Conservation (phyloP, 495 filamentous ascomycete species). For the Parachaetomium inaequale region DNA sequence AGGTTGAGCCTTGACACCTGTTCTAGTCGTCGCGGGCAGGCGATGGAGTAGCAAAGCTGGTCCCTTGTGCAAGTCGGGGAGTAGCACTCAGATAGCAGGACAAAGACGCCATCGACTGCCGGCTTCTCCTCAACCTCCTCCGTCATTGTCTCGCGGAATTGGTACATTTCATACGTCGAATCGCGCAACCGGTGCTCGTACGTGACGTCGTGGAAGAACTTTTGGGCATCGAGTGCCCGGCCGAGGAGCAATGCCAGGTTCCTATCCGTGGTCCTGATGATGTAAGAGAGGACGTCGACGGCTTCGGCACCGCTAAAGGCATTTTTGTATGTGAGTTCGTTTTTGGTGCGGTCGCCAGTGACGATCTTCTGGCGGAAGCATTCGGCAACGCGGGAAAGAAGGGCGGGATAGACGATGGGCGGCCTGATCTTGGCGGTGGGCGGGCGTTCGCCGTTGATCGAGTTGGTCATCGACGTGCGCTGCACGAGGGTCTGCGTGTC, state of each 20-base stretch:
- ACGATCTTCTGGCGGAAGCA: constrained; percentile 82
- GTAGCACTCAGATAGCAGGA: constrained; percentile 93
- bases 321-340: constrained; percentile 94
- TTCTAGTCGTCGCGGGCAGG: constrained; percentile 89
- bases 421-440: constrained; percentile 54
- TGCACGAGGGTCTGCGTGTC: constrained; percentile 44
- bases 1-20: constrained; percentile 92
- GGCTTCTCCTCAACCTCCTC: constrained; percentile 71
- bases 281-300: constrained; percentile 88
- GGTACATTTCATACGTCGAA: constrained; percentile 86
- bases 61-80: constrained; percentile 95
- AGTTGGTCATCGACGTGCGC: constrained; percentile 42
- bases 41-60: constrained; percentile 96
- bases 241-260: constrained; percentile 94
- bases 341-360: constrained; percentile 85
- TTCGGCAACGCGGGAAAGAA: constrained; percentile 86
- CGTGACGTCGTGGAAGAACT: constrained; percentile 99
- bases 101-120: constrained; percentile 94
- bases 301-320: constrained; percentile 93
- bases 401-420: constrained; percentile 86
- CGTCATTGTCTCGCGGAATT: constrained; percentile 89
- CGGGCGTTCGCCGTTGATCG: constrained; percentile 48
- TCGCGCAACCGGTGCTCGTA: constrained; percentile 96
- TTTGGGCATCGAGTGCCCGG: constrained; percentile 92
- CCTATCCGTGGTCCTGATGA: constrained; percentile 93